Evolutionary conservation across 306 rosid species (phyloP).

Genomic region (Dicorynia guianensis): DNA sequence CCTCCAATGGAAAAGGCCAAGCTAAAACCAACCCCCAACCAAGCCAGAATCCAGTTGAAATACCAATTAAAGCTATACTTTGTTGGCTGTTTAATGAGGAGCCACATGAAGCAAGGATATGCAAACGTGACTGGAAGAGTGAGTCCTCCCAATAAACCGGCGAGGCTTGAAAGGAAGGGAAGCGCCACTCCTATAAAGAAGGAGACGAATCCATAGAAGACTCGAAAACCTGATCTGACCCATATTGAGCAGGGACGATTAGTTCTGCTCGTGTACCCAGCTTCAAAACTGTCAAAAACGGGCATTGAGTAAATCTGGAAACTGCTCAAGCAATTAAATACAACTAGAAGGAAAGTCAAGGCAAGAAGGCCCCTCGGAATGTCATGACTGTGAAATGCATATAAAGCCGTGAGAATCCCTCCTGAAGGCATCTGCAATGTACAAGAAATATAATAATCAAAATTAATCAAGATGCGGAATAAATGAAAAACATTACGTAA

Average conservation of each 20-base stretch:
- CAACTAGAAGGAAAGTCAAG: slow-evolving; percentile 87
- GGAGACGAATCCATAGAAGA: slow-evolving; percentile 77
- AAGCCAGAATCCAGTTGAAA: slow-evolving; percentile 88
- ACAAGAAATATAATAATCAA: slow-evolving; percentile 4
- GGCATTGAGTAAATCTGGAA: slow-evolving; percentile 99
- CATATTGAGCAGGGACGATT: slow-evolving; percentile 96
- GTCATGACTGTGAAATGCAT: slow-evolving; percentile 88
- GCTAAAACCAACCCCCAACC: slow-evolving; percentile 92
- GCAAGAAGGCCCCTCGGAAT: slow-evolving; percentile 89
- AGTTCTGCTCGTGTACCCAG: slow-evolving; percentile 94
- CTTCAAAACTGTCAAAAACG: slow-evolving; percentile 96
- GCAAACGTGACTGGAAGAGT: slow-evolving; percentile 99
- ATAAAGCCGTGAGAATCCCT: slow-evolving; percentile 87
- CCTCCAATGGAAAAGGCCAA: slow-evolving; percentile 96
- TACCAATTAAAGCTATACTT: slow-evolving; percentile 95
- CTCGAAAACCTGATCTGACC: slow-evolving; percentile 95
- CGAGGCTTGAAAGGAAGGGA: slow-evolving; percentile 97
- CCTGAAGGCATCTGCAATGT: slow-evolving; percentile 85
- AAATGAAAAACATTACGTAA: neutral
- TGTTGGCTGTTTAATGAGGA: slow-evolving; percentile 87
- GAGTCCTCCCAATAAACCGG: slow-evolving; percentile 95
- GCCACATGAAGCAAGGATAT: slow-evolving; percentile 99
- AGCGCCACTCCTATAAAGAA: slow-evolving; percentile 98
- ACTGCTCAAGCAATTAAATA: slow-evolving; percentile 94
- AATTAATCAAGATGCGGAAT: neutral